phyloP scores from a whole-genome alignment of 2,329 filamentous ascomycete genomes.

The Dothiorella sarmentorum region DNA sequence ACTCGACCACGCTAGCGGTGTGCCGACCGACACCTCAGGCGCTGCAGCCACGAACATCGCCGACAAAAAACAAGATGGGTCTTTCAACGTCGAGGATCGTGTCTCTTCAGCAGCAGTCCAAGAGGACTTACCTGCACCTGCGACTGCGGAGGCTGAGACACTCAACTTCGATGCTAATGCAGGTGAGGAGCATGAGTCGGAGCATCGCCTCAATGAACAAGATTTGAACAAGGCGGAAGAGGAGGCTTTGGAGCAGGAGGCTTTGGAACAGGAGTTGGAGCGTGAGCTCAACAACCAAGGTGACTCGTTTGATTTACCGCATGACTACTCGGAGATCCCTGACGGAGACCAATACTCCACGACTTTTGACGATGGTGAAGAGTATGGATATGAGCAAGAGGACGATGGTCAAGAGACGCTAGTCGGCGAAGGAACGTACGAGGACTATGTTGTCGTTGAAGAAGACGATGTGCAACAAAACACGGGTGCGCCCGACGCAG shows the following conservation, averaged over 20 bases:
- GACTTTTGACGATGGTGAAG: neutral
- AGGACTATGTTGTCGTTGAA: slow-evolving; percentile 13
- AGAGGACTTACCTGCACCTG: too few species aligned
- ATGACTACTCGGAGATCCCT: neutral
- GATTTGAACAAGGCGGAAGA: neutral
- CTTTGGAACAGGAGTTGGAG: slow-evolving; percentile 1
- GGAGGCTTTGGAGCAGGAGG: neutral
- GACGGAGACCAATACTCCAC: neutral
- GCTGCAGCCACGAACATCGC: neutral
- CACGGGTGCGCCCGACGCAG: neutral
- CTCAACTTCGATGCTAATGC: neutral
- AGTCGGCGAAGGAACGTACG: neutral
- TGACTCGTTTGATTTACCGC: neutral
- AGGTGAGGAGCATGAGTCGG: neutral
- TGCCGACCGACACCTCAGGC: neutral
- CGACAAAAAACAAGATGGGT: neutral
- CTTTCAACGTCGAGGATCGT: neutral
- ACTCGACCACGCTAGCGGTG: neutral
- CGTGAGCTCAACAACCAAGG: neutral
- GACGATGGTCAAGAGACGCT: neutral
- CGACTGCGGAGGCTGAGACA: neutral
- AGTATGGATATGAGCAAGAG: neutral
- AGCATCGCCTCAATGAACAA: neutral
- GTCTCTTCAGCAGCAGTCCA: neutral
- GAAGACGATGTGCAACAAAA: neutral